Base-by-base conservation (phyloP, 2,329 filamentous ascomycete genomes). In the Diaporthe sp. region DNA sequence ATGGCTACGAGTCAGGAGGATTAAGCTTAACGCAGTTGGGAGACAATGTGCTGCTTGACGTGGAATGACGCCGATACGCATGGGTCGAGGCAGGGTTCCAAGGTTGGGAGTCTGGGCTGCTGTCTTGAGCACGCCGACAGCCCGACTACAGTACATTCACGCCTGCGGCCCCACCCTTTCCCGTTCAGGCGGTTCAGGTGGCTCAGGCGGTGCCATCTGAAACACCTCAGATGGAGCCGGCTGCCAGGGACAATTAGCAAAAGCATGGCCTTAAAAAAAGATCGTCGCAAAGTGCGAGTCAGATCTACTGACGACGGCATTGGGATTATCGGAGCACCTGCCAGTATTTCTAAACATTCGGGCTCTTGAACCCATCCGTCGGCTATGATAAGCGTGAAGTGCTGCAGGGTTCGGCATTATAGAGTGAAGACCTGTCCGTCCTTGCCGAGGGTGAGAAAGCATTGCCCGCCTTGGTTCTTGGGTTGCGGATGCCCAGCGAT, bases 261-360 rank as follows among this genome's bases (percentile, higher is more conserved):
- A 37, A 37, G 47, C 28, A 68, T 51, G 63, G 47, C 63, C 63
- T 47, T 37, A 25, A 25, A 53, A 51, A 51, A 68, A 68, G 44
- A 68, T 68, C 63, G 63, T 68, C 63, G 22, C 31, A 37, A 17
- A 68, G 31, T 51, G 44, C 63, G 63, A 68, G 63, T 68, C 63
- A 68, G 44, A 68, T 4, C 31, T 9, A 39, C 22, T 22, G 22
- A 37, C 44, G 44, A 47, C 28, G 20, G 63, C 57, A 39, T 37
- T 37, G 63, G 34, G 44, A 53, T 51, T 15, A 67, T 67, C 44
- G 63, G 44, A 17, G 63, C 63, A 51, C 34, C 37, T 25, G 63
- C 31, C 42, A 34, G 47, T 39, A 12, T 15, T 49, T 49, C 8
- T 20, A 68, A 67, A 67, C 63, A 67, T 49, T 67, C 63, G 63